Conservation (phyloP, 208 protist species). For the Trypanosoma mega region DNA sequence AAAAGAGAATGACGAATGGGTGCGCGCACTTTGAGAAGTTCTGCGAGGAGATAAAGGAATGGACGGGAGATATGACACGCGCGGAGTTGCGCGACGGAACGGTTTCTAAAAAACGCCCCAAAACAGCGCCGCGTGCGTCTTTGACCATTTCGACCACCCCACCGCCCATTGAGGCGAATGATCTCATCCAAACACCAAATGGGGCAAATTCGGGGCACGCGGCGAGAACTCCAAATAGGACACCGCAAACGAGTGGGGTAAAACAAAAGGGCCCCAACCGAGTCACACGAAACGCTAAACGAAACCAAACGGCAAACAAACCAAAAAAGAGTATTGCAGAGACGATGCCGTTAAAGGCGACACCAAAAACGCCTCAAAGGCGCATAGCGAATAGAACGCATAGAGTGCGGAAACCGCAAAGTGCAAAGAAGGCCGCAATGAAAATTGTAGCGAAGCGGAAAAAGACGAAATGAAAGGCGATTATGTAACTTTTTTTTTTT, state of each 20-base stretch:
- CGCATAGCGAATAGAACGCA: conserved; percentile 18
- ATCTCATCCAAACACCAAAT: too few relatives aligned
- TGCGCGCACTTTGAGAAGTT: conserved; percentile 70
- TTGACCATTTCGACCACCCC: not conserved
- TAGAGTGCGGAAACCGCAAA: conserved; percentile 5
- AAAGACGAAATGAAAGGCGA: not conserved
- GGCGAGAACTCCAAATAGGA: too few relatives aligned
- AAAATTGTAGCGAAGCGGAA: not conserved
- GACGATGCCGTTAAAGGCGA: not conserved
- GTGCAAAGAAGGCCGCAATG: not conserved
- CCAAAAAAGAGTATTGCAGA: not conserved
- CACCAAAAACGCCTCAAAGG: conserved; percentile 1
- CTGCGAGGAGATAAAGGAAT: conserved; percentile 49
- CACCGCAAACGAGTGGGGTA: too few relatives aligned
- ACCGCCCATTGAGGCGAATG: too few relatives aligned
- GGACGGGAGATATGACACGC: conserved; percentile 59
- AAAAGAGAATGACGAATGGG: conserved; percentile 48
- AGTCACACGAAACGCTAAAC: not conserved
- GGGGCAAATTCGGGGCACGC: too few relatives aligned
- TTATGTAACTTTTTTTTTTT: conserved; percentile 14
- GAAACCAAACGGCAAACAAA: not conserved
- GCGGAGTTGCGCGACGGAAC: conserved; percentile 9
- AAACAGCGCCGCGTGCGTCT: not conserved
- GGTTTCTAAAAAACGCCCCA: not conserved
- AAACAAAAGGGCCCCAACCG: not conserved